Evolutionary conservation across 2,329 filamentous ascomycete genomes (phyloP), one percentile per base, ranked within the genome.

Genomic region (Samsoniella hepiali): DNA sequence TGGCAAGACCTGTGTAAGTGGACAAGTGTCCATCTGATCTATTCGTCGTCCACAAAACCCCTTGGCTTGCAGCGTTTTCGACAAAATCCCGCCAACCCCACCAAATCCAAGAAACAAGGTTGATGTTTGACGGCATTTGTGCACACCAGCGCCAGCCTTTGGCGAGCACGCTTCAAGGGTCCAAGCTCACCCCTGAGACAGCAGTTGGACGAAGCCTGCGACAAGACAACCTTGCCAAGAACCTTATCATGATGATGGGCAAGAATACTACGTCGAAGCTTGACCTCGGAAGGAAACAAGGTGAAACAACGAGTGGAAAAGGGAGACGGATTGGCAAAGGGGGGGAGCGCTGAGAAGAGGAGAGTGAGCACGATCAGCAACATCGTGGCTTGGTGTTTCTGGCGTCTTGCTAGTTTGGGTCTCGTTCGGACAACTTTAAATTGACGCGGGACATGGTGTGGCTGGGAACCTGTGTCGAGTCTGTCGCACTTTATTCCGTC

Each of bases 131-230:
- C 36, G 36, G 36, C 38, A 61, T 34, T 27, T 45, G 49, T 36
- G 29, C 50, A 6, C 38, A 45, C 40, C 27, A 45, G 15, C 6
- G 29, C 36, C 57, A 51, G 45, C 57, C 36, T 59, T 13, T 29
- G 45, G 11, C 10, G 17, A 59, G 31, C 58, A 61, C 49, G 49
- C 49, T 54, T 40, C 49, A 44, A 60, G 58, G 58, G 58, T 54
- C 58, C 58, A 61, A 42, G 58, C 50, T 54, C 29, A 17, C 59
- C 59, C 59, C 59, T 62, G 59, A 62, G 59, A 62, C 59, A 62
- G 5, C 27, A 49, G 22, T 36, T 53, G 15, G 32, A 45, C 8
- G 27, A 45, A 11, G 58, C 17, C 50, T 61, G 58, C 58, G 58
- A 61, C 58, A 47, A 29, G 50, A 62, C 49, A 62, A 62, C 38